A percentile compares a stretch with the other conserved stretches of the same genome.
Evolutionary conservation across 1,139 yeast genomes (phyloP).

Genomic region (Debaryomyces subglobosus): DNA sequence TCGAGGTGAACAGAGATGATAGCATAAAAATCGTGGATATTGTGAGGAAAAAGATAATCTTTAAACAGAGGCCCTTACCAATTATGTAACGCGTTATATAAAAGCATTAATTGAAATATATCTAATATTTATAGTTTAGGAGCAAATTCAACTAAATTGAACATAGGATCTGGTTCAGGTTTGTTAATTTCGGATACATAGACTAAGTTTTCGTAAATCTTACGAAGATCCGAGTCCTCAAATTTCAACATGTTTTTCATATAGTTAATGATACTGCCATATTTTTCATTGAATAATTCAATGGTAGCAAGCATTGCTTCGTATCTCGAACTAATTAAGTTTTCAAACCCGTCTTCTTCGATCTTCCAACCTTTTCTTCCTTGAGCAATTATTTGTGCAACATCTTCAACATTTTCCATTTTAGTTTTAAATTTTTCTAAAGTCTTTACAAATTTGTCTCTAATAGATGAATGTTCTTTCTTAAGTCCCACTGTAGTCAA

Average conservation of each 20-base stretch:
- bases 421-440: constrained; percentile 33
- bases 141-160: constrained; percentile 6
- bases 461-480: constrained; percentile 49
- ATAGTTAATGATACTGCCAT: constrained; percentile 61
- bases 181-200: not conserved
- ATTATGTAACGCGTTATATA: constrained; percentile 52
- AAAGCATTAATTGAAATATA: not conserved
- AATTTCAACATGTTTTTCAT: constrained; percentile 51
- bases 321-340: constrained; percentile 64
- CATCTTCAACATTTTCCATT: constrained; percentile 27
- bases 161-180: constrained; percentile 1
- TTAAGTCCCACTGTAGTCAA: constrained; percentile 67
- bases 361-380: constrained; percentile 46
- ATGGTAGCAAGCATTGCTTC: constrained; percentile 76
- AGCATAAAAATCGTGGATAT: constrained; percentile 58
- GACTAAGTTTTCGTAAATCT: constrained; percentile 50
- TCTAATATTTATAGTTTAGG: constrained; percentile 10
- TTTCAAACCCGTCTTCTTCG: constrained; percentile 53
- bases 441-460: constrained; percentile 33
- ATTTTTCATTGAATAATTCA: constrained; percentile 49
- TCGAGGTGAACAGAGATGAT: constrained; percentile 7
- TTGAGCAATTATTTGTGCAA: constrained; percentile 32
- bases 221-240: constrained; percentile 48
- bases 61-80: constrained; percentile 70
- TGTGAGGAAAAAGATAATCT: constrained; percentile 56